A percentile compares a stretch with the other conserved stretches of the same genome.
These are phyloP conservation scores for Fusarium tricinctum DNA, from an alignment of 2,329 filamentous ascomycete genomes.

Conservation along the genomic window DNA sequence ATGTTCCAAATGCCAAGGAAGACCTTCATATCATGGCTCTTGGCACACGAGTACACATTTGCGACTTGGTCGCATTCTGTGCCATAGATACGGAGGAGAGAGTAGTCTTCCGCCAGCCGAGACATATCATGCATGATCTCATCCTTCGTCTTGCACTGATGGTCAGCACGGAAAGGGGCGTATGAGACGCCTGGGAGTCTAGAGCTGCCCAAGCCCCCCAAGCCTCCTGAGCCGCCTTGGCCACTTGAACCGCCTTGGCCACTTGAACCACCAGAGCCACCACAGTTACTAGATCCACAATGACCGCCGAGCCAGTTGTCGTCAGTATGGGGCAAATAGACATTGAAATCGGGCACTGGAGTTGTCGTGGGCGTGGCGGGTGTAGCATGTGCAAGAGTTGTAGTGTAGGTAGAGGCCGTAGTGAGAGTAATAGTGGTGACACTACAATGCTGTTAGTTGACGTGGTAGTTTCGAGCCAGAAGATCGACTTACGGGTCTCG, in stretches of 20 bases:
- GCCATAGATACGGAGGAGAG: conserved; percentile 81
- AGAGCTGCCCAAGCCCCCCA: conserved; percentile 6
- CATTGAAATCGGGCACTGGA: neutral
- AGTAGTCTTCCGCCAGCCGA: conserved; percentile 66
- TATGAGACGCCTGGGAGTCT: conserved; percentile 62
- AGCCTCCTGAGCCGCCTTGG: conserved; percentile 10
- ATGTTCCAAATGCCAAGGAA: conserved; percentile 82
- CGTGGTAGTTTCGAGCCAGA: neutral
- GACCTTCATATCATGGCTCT: conserved; percentile 75
- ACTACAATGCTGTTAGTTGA: conserved; percentile 15
- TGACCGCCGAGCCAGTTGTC: neutral
- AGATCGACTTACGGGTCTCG: conserved; percentile 32
- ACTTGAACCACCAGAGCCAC: neutral
- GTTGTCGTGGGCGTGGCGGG: conserved; percentile 9
- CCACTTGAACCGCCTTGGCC: neutral
- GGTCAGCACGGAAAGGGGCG: conserved; percentile 64
- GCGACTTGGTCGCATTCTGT: conserved; percentile 81
- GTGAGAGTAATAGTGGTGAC: conserved; percentile 37
- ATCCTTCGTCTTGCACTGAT: conserved; percentile 74
- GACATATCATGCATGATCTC: conserved; percentile 76
- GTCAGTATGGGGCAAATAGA: no score
- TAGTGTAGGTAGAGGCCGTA: conserved; percentile 38
- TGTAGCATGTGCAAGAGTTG: conserved; percentile 27
- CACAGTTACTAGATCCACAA: neutral
- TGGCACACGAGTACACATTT: conserved; percentile 73